Base-by-base conservation (phyloP, 2,329 filamentous ascomycete species). In the Eurotiales sp. region DNA sequence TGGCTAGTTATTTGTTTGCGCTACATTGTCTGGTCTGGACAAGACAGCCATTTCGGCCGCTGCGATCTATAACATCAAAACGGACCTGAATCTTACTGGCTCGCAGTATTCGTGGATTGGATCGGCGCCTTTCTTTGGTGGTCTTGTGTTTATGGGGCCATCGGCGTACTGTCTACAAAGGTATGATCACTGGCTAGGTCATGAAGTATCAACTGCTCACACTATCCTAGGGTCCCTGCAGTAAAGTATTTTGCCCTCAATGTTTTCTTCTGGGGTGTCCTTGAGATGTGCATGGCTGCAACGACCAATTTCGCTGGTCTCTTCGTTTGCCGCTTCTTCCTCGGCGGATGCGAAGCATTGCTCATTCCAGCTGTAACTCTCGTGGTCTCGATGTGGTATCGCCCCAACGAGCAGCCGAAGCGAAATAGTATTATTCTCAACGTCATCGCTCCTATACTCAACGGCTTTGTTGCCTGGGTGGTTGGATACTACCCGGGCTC, bases 281-380 rank as follows among this genome's bases (percentile, higher is more conserved):
- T 48, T 14, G 46, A 48, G n/a, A 48, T 48, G 46, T 48, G 46
- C 23, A 39, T 40, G 34, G 46, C 46, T 21, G 46, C 46, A 15
- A 40, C 34, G 8, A 32, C 34, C 46, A 29, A 39, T 32, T 40
- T 41, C 36, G 22, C 32, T 4, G 34, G 34, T 10, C 34, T 48
- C 22, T 41, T 48, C 34, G 34, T 48, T 15, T 48, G 46, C 27
- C 46, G 46, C 22, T 48, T 48, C 46, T 41, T 48, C 3, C 36
- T 48, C n/a, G 46, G 46, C 4, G 44, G 44, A 17, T 46, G 44
- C 14, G 44, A 46, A 22, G 44, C 44, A 3, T 15, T 46, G n/a
- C 30, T 46, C 21, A 46, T 46, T 15, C 44, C 44, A 8, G 44
- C 44, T 4, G 44, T 46, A 10, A 46, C 44, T 6, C 19, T 46